Evolutionary conservation across 768 basidiomycete species (phyloP).

Genomic region (Strobilomyces confusus): DNA sequence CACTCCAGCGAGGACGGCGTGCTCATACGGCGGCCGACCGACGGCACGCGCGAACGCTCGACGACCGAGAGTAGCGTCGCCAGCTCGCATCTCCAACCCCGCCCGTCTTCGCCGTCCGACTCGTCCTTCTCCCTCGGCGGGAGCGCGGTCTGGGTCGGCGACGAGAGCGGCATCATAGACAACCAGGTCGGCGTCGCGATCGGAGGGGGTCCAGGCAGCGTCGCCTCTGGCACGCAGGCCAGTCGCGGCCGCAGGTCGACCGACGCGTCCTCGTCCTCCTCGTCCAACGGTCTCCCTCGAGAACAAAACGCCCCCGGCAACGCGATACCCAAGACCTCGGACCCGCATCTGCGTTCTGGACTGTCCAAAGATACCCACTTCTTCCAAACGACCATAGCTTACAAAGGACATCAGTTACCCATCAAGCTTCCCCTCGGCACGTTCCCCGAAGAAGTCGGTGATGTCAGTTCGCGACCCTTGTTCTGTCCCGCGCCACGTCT

Average conservation of each 20-base stretch:
- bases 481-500: not conserved
- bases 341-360: conserved; percentile 45
- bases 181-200: conserved; percentile 33
- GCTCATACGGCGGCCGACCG: conserved; percentile 35
- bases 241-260: conserved; percentile 60
- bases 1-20: conserved; percentile 68
- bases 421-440: conserved; percentile 88
- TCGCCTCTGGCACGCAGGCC: conserved; percentile 41
- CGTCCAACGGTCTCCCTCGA: conserved; percentile 49
- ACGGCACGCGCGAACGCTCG: conserved; percentile 37
- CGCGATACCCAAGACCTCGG: conserved; percentile 41
- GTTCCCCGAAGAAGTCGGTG: conserved; percentile 94
- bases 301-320: conserved; percentile 37
- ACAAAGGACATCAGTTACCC: conserved; percentile 79
- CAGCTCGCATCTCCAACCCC: conserved; percentile 27
- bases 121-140: conserved; percentile 74
- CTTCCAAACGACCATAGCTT: conserved; percentile 80
- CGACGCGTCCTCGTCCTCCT: conserved; percentile 67
- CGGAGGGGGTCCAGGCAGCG: conserved; percentile 46
- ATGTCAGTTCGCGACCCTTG: conserved; percentile 53
- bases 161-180: conserved; percentile 58
- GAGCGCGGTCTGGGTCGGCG: conserved; percentile 81
- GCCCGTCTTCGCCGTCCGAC: conserved; percentile 59
- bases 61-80: conserved; percentile 39
- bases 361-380: conserved; percentile 88